Evolutionary conservation across 1,284 basidiomycete species (phyloP), one percentile per base, ranked within the genome.

Genomic region (Heterobasidion occidentale): DNA sequence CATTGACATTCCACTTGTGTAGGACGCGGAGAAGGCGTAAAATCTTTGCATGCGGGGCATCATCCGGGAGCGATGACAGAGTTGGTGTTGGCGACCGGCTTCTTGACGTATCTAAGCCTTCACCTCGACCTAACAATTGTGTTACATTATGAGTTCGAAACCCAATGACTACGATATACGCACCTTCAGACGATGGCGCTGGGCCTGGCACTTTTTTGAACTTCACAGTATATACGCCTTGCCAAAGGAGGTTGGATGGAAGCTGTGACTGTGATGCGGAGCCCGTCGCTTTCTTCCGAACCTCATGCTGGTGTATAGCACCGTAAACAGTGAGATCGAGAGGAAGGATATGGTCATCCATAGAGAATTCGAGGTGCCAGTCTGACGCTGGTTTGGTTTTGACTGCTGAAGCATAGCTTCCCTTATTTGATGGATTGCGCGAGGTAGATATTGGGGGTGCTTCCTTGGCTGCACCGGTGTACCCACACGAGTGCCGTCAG

Each of bases 361-460:
- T 88, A 17, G 83, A 88, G 70, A 99, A 99, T 68, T 95, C 90
- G 51, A 99, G 81, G 68, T 99, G 95, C 93, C 94, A 99, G 66
- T 99, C 95, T 20, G 81, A 83, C 20, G 81, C 83, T 0, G 94
- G 92, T 66, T 92, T 91, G 1, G 92, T 77, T 73, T 96, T 98
- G 60, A 98, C 77, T 4, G 94, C 95, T 1, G 94, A 88, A 17
- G 97, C 94, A 69, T 99, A 99, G 1, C 96, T 98, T 0, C 80
- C 74, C 62, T 78, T 79, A 20, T 76, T 70, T 11, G 77, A 71
- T 0, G 80, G 71, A 54, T 64, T 76, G 47, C 71, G 65, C 3
- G 69, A 64, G 0, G 74, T 69, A 11, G 70, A 61, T 35, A 66
- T 54, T 19, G 70, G 46, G 9, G 49, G 70, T 68, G 20, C 68